Conservation (phyloP, 2,329 filamentous ascomycete species). For the Salinomyces thailandicus region DNA sequence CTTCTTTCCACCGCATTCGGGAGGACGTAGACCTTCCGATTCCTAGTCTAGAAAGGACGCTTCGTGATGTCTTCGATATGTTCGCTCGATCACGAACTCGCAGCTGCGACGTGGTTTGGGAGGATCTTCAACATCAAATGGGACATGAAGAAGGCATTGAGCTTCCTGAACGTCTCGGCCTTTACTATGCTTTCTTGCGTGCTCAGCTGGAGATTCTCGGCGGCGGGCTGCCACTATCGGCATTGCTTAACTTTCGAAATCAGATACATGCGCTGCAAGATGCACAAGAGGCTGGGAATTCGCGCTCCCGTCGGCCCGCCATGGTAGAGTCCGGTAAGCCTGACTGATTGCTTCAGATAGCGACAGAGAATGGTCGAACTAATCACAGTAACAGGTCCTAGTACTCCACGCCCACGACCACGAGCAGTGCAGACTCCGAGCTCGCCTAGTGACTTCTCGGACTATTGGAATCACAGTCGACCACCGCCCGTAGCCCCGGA, state of each 20-base stretch:
- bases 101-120: slow-evolving; percentile 42
- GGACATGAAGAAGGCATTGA: slow-evolving; percentile 36
- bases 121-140: slow-evolving; percentile 38
- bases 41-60: slow-evolving; percentile 40
- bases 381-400: background rate
- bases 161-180: slow-evolving; percentile 38
- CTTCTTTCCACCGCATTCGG: slow-evolving; percentile 31
- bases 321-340: background rate
- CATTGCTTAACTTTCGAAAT: slow-evolving; percentile 1
- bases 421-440: slow-evolving; percentile 8
- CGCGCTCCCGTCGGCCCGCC: background rate
- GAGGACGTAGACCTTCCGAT: slow-evolving; percentile 40
- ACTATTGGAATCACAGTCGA: slow-evolving; percentile 8
- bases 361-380: no score
- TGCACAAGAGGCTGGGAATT: slow-evolving; percentile 3
- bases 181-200: slow-evolving; percentile 41
- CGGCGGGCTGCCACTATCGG: slow-evolving; percentile 4
- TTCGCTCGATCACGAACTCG: slow-evolving; percentile 32
- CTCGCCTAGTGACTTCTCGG: slow-evolving; percentile 9
- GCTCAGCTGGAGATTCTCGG: slow-evolving; percentile 20
- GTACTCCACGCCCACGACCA: background rate
- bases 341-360: no score
- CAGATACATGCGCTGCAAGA: slow-evolving; percentile 2
- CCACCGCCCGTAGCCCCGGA: slow-evolving; percentile 28
- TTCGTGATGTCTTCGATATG: slow-evolving; percentile 40